Base-by-base conservation (phyloP, 2,329 filamentous ascomycete genomes). In the Neopestalotiopsis sp. region DNA sequence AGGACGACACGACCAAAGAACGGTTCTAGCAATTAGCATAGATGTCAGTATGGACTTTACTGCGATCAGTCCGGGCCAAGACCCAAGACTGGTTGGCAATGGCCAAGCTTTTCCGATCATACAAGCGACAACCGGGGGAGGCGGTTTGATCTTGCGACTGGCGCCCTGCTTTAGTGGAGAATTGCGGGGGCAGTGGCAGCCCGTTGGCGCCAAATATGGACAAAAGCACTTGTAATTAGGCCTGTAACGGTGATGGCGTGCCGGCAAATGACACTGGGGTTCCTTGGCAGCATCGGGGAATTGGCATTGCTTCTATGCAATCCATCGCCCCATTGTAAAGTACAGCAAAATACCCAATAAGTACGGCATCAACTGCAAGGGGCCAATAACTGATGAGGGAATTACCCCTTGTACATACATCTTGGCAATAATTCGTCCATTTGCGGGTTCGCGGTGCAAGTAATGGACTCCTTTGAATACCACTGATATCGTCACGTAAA, bases 161-260 rank as follows among this genome's bases (percentile, higher is more conserved):
- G 45, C 45, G 45, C 45, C 20, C 20, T 24, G 7, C 45, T 14
- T 17, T 52, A 6, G 45, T 52, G 45, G 45, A 52, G 45, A 52
- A 52, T 10, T 9, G 45, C 45, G 45, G 45, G 45, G 45, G n/a
- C 3, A 52, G 9, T 24, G 45, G 17, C 45, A 52, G 17, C 17
- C 20, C 20, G 17, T 52, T 52, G 45, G 45, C 45, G 45, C 45
- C n/a, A 52, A 52, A 52, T 52, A 20, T 52, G 45, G n/a, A 52
- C 45, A 52, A 52, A 52, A 52, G 45, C 45, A 52, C 45, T 52
- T 52, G 45, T 52, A 52, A 52, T 52, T n/a, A 52, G n/a, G 45
- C 45, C 45, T 52, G 45, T 52, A 17, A 52, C 17, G 45, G 34
- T 38, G 10, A 38, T 38, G 10, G 34, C 34, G 6, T 20, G 45